Evolutionary conservation across 768 basidiomycete species (phyloP), one percentile per base, ranked within the genome.

Genomic region (Russula sp.): DNA sequence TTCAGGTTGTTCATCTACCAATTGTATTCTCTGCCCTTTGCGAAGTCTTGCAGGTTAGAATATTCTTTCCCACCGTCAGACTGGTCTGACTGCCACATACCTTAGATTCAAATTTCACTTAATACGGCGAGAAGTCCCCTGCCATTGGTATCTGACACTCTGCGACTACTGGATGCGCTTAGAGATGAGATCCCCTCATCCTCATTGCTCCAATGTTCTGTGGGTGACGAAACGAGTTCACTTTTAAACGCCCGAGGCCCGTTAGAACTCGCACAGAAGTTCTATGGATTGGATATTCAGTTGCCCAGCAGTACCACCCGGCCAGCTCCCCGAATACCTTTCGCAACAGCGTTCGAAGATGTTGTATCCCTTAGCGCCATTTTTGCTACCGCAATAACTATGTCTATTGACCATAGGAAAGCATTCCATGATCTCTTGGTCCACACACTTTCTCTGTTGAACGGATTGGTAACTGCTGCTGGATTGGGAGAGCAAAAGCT

Each of bases 1-100:
- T 91, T 31, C 85, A 83, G 69, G 82, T 77, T 3, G 78, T 94
- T 34, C 92, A 96, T 73, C 75, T 94, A 11, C 94, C 96, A 0
- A 74, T 94, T 48, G 77, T 93, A 14, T 87, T 95, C 62, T 77
- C 84, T 2, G 85, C 83, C 6, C 76, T 91, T 48, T 70, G 88
- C 45, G 87, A 91, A 64, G 69, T 81, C 6, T 66, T 92, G 39
- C 75, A 82, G 65, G 92, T 94, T 52, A 54, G 72, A 73, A 80
- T 55, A n/a, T 47, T 51, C 0, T 27, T 9, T 45, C 53, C 22
- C n/a, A 27, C 47, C 47, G 8, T 1, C 18, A 9, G 7, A 39
- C 27, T 18, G 42, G 14, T 27, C 49, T 57, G 34, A 59, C 40
- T 39, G 14, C 11, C 14, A 11, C 13, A 40, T n/a, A 47, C 50